Evolutionary conservation across 1,284 basidiomycete species (phyloP), one percentile per base, ranked within the genome.

Genomic region (Apiotrichum veenhuisii): DNA sequence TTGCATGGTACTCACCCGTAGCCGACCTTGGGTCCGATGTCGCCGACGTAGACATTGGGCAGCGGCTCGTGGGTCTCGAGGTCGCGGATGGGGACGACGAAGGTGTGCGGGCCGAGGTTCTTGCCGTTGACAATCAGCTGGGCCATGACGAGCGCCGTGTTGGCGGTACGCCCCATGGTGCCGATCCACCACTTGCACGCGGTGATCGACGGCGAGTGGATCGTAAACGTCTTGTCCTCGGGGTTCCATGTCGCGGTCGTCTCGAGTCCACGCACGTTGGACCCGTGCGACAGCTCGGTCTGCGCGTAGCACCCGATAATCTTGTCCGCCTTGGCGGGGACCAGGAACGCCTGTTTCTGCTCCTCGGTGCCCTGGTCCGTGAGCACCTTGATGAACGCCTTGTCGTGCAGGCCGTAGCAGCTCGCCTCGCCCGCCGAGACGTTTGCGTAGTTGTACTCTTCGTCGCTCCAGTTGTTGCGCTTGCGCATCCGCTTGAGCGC

Each of bases 21-120:
- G 26, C 82, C 81, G 80, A 82, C 81, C 74, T 82, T 82, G 65
- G 80, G 81, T 23, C 82, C 81, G 54, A 83, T 81, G 69, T 83
- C 82, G 9, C 82, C 82, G 52, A 83, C 81, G 52, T 76, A 80
- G 57, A 83, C 74, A 41, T 81, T 81, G 11, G 81, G 80, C 33
- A 79, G 63, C 11, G 79, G 64, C 9, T 66, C 63, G 64, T 79
- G 80, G 1, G 77, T 77, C 74, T 81, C 76, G 42, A 77, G 75
- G 68, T 82, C 79, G 47, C 82, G 73, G 20, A 83, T 69, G 56
- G 80, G 81, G 2, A 81, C 80, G 46, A 83, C 78, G 67, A 83
- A 83, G 3, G 81, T 83, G 76, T 83, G 82, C 27, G 79, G 79
- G 18, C 82, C 82, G 66, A 81, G 73, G 57, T 69, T 72, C 72